Conservation (phyloP, 805 yeast species). For the Kregervanrija delftensis region DNA sequence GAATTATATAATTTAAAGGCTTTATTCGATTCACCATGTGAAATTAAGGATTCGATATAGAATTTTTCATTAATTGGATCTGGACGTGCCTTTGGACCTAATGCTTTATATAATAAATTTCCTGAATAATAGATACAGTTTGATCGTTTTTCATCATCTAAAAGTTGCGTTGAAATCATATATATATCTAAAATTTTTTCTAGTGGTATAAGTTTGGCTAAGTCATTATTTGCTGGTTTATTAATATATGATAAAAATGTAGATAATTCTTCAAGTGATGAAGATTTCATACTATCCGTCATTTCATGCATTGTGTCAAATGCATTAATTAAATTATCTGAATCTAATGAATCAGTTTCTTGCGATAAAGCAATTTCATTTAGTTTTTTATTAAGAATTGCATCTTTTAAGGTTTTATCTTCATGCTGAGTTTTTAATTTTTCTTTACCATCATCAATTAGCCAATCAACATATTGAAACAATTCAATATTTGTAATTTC, state of each 20-base stretch:
- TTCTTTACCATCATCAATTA: constrained; percentile 19
- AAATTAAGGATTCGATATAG: constrained; percentile 38
- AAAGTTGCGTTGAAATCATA: constrained; percentile 33
- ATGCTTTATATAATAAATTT: constrained; percentile 33
- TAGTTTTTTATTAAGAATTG: constrained; percentile 12
- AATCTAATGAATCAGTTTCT: constrained; percentile 7
- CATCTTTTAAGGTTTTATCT: constrained; percentile 2
- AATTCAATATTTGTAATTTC: constrained; percentile 17
- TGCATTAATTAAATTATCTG: constrained; percentile 19
- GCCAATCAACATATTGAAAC: constrained; percentile 19
- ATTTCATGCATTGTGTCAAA: constrained; percentile 16
- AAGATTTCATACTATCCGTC: constrained; percentile 12
- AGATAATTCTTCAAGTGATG: constrained; percentile 20
- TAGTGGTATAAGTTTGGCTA: constrained; percentile 23
- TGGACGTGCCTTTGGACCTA: constrained; percentile 32
- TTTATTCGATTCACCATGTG: constrained; percentile 24
- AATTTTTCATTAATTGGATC: constrained; percentile 47
- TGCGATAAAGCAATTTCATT: constrained; percentile 5
- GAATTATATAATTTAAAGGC: constrained; percentile 34
- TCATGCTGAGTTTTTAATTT: constrained; percentile 11
- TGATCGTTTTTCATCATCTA: constrained; percentile 25
- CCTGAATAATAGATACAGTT: constrained; percentile 35
- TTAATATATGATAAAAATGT: constrained; percentile 18
- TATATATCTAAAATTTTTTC: constrained; percentile 32
- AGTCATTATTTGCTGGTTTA: constrained; percentile 12